phyloP scores from a whole-genome alignment of 164 flowering plant genomes.

The Annona squamosa region DNA sequence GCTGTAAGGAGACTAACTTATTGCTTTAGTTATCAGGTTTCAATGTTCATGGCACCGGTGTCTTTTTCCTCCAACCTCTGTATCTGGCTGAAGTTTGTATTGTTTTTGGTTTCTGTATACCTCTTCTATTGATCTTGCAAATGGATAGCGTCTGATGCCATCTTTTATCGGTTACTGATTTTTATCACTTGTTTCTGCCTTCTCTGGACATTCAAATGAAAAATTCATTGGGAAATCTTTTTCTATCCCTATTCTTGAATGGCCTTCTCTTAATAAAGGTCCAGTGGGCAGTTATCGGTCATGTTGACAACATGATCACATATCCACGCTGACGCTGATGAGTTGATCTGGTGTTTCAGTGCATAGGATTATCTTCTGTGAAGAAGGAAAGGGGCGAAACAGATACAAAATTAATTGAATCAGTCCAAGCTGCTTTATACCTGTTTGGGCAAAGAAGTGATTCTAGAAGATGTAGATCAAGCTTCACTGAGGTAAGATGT shows the following conservation, averaged over 20 bases:
- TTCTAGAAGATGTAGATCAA: constrained; percentile 20
- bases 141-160: not conserved
- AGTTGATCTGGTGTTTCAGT: not conserved
- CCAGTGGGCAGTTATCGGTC: not conserved
- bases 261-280: not conserved
- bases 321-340: not conserved
- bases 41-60: not conserved
- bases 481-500: constrained; percentile 24
- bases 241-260: not conserved
- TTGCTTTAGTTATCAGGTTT: not conserved
- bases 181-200: not conserved
- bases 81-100: not conserved
- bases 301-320: not conserved
- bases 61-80: not conserved
- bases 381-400: constrained; percentile 43
- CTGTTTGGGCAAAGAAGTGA: constrained; percentile 43
- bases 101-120: not conserved
- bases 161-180: not conserved
- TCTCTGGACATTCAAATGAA: not conserved
- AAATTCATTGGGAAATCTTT: not conserved
- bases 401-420: constrained; percentile 55
- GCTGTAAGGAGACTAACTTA: not conserved
- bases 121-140: not conserved
- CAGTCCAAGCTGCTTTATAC: constrained; percentile 45
- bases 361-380: not conserved